Conservation (phyloP, 2,329 filamentous ascomycete genomes). For the Apiospora malaysiana region DNA sequence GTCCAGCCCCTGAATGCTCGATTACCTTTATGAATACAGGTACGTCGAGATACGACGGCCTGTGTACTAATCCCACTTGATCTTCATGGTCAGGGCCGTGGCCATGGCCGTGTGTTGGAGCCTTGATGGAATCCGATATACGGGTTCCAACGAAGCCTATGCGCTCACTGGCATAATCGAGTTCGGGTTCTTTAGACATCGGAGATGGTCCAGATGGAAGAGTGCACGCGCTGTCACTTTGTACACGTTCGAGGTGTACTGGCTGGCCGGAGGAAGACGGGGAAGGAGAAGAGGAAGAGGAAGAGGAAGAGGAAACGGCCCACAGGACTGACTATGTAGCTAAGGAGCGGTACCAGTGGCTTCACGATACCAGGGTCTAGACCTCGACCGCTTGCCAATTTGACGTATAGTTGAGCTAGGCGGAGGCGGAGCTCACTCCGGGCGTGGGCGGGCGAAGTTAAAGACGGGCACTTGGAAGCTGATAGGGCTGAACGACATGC, state of each 20-base stretch:
- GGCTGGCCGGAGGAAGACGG: neutral
- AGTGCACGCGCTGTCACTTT: too few relatives aligned
- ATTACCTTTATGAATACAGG: slow-evolving; percentile 8
- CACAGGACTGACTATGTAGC: neutral
- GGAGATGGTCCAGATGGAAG: neutral
- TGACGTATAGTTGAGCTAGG: neutral
- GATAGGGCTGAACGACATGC: neutral
- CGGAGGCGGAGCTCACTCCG: neutral
- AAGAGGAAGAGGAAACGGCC: neutral
- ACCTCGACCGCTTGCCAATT: neutral
- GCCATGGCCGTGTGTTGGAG: neutral
- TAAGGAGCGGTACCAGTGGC: neutral
- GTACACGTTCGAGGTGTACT: neutral
- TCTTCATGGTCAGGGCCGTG: neutral
- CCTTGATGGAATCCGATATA: slow-evolving; percentile 28
- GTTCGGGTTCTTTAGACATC: slow-evolving; percentile 20
- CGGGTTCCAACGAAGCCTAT: slow-evolving; percentile 32
- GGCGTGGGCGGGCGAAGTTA: neutral
- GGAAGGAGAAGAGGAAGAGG: neutral
- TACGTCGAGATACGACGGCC: slow-evolving; percentile 17
- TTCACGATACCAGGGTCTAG: neutral
- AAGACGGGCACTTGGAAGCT: neutral
- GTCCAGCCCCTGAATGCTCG: neutral
- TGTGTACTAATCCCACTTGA: slow-evolving; percentile 8
- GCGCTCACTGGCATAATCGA: slow-evolving; percentile 33